Base-by-base conservation (phyloP, 2,329 filamentous ascomycete genomes). In the Seiridium cupressi region DNA sequence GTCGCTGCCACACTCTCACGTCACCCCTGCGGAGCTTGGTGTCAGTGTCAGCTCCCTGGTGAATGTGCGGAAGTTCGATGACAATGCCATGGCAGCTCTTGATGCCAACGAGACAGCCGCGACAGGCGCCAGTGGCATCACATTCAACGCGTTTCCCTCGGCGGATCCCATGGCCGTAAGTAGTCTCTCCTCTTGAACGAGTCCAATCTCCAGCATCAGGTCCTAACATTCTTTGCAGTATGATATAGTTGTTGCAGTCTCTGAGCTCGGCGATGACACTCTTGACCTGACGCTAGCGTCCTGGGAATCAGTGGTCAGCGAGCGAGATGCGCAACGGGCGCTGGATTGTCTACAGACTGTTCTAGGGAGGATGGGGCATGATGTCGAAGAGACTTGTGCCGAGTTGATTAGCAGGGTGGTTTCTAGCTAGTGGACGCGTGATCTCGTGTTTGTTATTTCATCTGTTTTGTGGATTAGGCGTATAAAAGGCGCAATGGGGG, bases 101-200 rank as follows among this genome's bases (percentile, higher is more conserved):
- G 36, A 46, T 32, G 46, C n/a, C 5, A 32, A 51, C 5, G 51
- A 36, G 2, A 38, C 31, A 4, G 18, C 5, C 13, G 44, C 13
- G 2, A 5, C 31, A 26, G 5, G 36, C 3, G 31, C 26, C 13
- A 10, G 35, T 13, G 13, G 18, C 13, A 55, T 60, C 38, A 57
- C 58, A n/a, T 60, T 60, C 36, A 35, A 56, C 1, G 51, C 46
- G 2, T 35, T 49, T 5, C 53, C 58, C 18, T 51, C 53, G 13
- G 51, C 44, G 35, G 58, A 60, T 40, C 58, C 58, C 35, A 60
- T 60, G 58, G 51, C 58, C 6, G 58, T 60, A 57, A 60, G 58
- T 60, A 8, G 4, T n/a, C 18, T 10, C 11, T 5, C 2, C 18
- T 7, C 58, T 2, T 26, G 3, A 26, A 26, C 18, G 2, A 2